A percentile compares a stretch with the other conserved stretches of the same genome.
Conservation (phyloP, 2,329 filamentous ascomycete species). For the Pezicula neosporulosa region DNA sequence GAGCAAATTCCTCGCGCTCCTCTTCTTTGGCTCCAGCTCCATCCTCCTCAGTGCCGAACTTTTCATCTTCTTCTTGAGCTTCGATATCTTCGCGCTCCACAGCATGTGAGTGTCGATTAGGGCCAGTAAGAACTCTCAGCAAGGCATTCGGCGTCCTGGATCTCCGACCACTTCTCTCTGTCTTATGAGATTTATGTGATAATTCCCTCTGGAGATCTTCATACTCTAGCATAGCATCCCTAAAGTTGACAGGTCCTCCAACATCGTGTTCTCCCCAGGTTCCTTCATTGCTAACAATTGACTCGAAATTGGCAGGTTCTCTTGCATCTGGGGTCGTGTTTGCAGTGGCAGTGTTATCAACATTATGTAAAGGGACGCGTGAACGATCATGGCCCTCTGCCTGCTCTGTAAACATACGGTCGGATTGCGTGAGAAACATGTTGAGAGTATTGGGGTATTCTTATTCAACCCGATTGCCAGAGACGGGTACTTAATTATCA, state of each 20-base stretch:
- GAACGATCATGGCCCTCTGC: conserved; percentile 12
- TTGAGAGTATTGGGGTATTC: conserved; percentile 2
- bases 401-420: conserved; percentile 20
- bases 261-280: conserved; percentile 62
- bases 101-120: conserved; percentile 12
- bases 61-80: conserved; percentile 19
- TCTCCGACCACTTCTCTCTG: conserved; percentile 3
- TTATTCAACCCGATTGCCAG: background rate
- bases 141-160: conserved; percentile 4
- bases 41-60: conserved; percentile 12
- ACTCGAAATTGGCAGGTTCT: conserved; percentile 7
- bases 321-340: conserved; percentile 3
- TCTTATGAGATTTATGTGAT: conserved; percentile 31
- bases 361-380: conserved; percentile 21
- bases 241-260: conserved; percentile 48
- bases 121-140: conserved; percentile 8
- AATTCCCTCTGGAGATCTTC: conserved; percentile 54
- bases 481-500: background rate
- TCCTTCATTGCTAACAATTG: conserved; percentile 32
- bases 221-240: conserved; percentile 55
- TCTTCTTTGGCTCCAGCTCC: conserved; percentile 34
- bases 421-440: conserved; percentile 20
- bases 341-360: conserved; percentile 11
- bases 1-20: conserved; percentile 60
- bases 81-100: conserved; percentile 22